Base-by-base conservation (phyloP, 169 alveolate species). In the Blepharisma undulans region DNA sequence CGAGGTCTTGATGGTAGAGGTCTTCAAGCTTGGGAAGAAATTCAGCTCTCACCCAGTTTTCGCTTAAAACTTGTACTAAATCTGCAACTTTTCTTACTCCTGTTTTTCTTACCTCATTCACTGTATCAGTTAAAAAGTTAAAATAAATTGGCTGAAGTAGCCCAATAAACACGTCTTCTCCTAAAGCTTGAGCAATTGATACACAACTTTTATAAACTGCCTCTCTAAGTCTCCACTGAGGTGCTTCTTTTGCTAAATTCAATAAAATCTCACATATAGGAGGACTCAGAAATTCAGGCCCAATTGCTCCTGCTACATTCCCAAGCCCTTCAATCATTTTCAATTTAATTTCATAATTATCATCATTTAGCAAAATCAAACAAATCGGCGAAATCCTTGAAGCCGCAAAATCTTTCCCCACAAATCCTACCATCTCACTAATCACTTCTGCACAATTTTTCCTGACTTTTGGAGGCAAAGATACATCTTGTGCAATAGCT, bases 161-260 rank as follows among this genome's bases (percentile, higher is more conserved):
- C 2, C 84, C 72, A n/a, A 21, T 25, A 34, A 86, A 86, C 6
- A 7, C 27, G 10, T 86, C 91, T 88, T 92, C 92, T 34, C 94
- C 95, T 79, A 92, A 89, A 18, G 79, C 36, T 72, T 76, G 87
- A 33, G 94, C 90, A 19, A 95, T 34, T 48, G 92, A 92, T 79
- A 93, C 95, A 60, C 94, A 77, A 16, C 92, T 48, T 81, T 93
- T 91, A 76, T 86, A 89, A 80, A 93, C 93, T 32, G 95, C 94
- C 82, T 91, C 89, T 88, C 98, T 92, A n/a, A 96, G 97, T 92
- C 98, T 93, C 98, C 98, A 96, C 84, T 96, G 94, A 61, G 95
- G 94, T 72, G 94, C 96, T 66, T 94, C 94, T 60, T 93, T 91
- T 84, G 90, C 61, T 91, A 60, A 7, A 4, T 87, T 74, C 90